These are phyloP conservation scores for Neofusicoccum umdonicola DNA, from an alignment of 2,329 filamentous ascomycete genomes.

Conservation along the genomic window DNA sequence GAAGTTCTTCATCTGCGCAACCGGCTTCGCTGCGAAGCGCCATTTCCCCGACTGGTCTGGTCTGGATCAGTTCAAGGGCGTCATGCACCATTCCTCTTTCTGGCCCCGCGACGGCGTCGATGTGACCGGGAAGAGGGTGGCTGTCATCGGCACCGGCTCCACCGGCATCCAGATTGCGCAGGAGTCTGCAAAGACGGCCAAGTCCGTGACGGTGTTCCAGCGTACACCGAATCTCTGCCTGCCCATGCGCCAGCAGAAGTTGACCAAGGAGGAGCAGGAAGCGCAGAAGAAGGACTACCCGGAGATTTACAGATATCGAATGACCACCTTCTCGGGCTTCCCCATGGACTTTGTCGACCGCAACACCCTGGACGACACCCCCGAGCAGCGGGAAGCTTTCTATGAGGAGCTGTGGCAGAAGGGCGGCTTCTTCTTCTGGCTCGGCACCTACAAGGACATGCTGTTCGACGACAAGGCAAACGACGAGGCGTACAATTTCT, in stretches of 20 bases:
- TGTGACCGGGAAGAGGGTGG: constrained; percentile 58
- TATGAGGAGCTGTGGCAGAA: constrained; percentile 42
- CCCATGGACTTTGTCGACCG: constrained; percentile 55
- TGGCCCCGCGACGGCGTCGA: constrained; percentile 60
- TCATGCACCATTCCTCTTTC: constrained; percentile 59
- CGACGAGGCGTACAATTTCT: constrained; percentile 46
- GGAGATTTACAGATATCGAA: constrained; percentile 52
- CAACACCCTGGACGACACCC: constrained; percentile 50
- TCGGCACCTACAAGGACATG: constrained; percentile 43
- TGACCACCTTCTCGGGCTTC: constrained; percentile 53
- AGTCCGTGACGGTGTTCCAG: constrained; percentile 59
- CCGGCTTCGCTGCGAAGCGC: constrained; percentile 60
- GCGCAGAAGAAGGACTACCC: constrained; percentile 40
- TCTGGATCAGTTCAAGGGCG: constrained; percentile 59
- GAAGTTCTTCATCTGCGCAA: constrained; percentile 54
- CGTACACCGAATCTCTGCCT: constrained; percentile 65
- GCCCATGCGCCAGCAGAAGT: constrained; percentile 55
- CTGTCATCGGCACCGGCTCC: constrained; percentile 63
- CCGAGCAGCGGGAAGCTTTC: constrained; percentile 44
- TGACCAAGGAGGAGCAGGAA: constrained; percentile 54
- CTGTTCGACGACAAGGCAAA: constrained; percentile 44
- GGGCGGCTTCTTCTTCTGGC: constrained; percentile 43
- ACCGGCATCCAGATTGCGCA: constrained; percentile 65
- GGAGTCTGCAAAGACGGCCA: constrained; percentile 55
- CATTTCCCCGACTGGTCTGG: constrained; percentile 61